Evolutionary conservation across 257 asterid species (phyloP).

Genomic region (Jacaranda mimosifolia): DNA sequence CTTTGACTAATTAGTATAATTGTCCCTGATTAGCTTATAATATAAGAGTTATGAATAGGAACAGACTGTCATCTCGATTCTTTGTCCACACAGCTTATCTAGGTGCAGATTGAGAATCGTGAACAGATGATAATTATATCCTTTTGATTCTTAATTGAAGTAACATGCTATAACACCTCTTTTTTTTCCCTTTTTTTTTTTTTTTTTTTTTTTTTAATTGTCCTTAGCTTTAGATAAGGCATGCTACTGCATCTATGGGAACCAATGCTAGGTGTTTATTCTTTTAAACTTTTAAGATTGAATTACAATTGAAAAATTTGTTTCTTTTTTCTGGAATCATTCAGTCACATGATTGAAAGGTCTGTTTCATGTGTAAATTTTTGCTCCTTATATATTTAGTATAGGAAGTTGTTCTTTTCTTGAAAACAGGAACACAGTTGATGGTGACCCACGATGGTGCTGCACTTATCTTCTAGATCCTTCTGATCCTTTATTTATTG

Average conservation of each 20-base stretch:
- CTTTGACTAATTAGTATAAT: not conserved
- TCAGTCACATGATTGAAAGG: conserved; percentile 16
- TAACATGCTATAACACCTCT: conserved; percentile 11
- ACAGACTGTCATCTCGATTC: not conserved
- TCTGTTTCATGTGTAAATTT: conserved; percentile 19
- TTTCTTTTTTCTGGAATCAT: conserved; percentile 7
- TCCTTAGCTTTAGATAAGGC: conserved; percentile 9
- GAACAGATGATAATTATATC: not conserved
- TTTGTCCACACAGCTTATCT: not conserved
- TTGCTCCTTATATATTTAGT: not conserved
- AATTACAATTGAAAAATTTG: not conserved
- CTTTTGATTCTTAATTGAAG: not conserved
- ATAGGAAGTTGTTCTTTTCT: conserved; percentile 22
- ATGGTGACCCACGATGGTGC: conserved; percentile 85
- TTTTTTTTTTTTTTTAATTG: no score
- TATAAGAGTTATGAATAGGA: not conserved
- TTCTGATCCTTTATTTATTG: conserved; percentile 84
- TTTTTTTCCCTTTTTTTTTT: no score
- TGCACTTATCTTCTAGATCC: conserved; percentile 97
- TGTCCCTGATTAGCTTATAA: not conserved
- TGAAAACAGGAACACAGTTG: conserved; percentile 83
- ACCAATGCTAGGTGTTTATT: conserved; percentile 4
- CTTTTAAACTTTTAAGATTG: not conserved
- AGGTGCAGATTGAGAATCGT: not conserved
- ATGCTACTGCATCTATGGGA: conserved; percentile 7